Conservation (phyloP, 2,329 filamentous ascomycete genomes). For the Penicillium sp. region DNA sequence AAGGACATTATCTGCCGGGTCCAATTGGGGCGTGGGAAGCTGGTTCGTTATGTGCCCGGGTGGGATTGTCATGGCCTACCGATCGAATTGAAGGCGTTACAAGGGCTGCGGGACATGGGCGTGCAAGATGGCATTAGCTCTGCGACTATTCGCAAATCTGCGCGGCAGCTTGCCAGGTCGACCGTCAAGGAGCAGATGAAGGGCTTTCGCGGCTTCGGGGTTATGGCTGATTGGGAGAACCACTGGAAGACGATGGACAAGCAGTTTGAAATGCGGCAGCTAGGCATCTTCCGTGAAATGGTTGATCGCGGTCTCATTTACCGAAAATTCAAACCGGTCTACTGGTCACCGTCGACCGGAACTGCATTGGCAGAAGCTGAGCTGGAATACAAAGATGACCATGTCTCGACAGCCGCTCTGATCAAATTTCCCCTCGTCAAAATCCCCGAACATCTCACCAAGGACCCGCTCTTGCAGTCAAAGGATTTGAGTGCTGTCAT, state of each 20-base stretch:
- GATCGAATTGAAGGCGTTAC: slow-evolving; percentile 92
- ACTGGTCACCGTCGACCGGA: slow-evolving; percentile 64
- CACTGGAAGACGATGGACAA: slow-evolving; percentile 64
- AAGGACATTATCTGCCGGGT: slow-evolving; percentile 90
- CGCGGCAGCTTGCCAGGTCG: slow-evolving; percentile 53
- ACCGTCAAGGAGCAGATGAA: slow-evolving; percentile 60
- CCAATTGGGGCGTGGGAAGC: slow-evolving; percentile 72
- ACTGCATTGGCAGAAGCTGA: slow-evolving; percentile 64
- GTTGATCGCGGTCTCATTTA: slow-evolving; percentile 61
- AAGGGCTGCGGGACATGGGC: slow-evolving; percentile 47
- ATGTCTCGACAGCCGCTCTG: slow-evolving; percentile 59
- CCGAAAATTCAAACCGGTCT: slow-evolving; percentile 61
- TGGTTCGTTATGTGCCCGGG: slow-evolving; percentile 79
- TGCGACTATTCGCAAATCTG: slow-evolving; percentile 53
- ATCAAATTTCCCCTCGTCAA: slow-evolving; percentile 69
- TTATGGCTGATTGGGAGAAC: slow-evolving; percentile 64
- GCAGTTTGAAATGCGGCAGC: slow-evolving; percentile 59
- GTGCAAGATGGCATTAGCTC: slow-evolving; percentile 31
- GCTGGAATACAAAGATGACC: slow-evolving; percentile 62
- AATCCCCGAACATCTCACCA: slow-evolving; percentile 46
- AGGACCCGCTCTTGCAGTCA: slow-evolving; percentile 41
- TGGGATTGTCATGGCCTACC: slow-evolving; percentile 98
- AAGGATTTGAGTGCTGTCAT: slow-evolving; percentile 73
- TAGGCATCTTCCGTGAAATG: slow-evolving; percentile 61
- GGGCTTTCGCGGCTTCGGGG: slow-evolving; percentile 58